Percentiles rank a stretch among this genome's conserved stretches.
phyloP scores from a whole-genome alignment of 352 stramenopile genomes.

The Globisporangium orthogonon region DNA sequence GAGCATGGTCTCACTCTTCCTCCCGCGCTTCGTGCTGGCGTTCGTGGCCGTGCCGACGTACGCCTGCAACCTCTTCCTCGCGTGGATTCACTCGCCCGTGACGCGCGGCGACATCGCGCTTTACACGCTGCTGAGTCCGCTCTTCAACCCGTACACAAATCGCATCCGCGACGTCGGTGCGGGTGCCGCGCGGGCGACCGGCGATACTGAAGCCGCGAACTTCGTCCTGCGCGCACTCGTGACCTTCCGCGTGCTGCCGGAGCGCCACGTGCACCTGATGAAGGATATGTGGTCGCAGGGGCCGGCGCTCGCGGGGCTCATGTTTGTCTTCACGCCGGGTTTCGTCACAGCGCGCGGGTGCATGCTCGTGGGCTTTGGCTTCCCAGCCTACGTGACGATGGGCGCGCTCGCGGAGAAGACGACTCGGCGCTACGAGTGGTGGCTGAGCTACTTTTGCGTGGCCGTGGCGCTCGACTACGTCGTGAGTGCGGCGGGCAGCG shows the following conservation, averaged over 20 bases:
- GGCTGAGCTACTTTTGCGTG: slow-evolving; percentile 80
- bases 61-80: slow-evolving; percentile 57
- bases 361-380: slow-evolving; percentile 68
- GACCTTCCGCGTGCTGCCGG: slow-evolving; percentile 54
- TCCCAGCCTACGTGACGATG: slow-evolving; percentile 79
- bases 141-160: slow-evolving; percentile 74
- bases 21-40: slow-evolving; percentile 50
- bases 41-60: slow-evolving; percentile 53
- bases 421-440: slow-evolving; percentile 82
- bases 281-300: slow-evolving; percentile 79
- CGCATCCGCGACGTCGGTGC: slow-evolving; percentile 38
- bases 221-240: slow-evolving; percentile 66
- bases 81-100: slow-evolving; percentile 79
- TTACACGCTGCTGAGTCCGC: slow-evolving; percentile 57
- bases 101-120: slow-evolving; percentile 64
- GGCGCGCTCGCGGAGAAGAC: slow-evolving; percentile 69
- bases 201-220: slow-evolving; percentile 42
- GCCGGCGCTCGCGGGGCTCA: slow-evolving; percentile 61
- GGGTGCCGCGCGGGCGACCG: slow-evolving; percentile 2
- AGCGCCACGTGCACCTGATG: slow-evolving; percentile 56
- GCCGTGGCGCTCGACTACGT: slow-evolving; percentile 67
- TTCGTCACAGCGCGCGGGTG: slow-evolving; percentile 79
- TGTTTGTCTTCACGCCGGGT: slow-evolving; percentile 83
- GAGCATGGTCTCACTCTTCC: slow-evolving; percentile 56
- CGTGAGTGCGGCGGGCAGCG: slow-evolving; percentile 40